phyloP scores from a whole-genome alignment of 2,329 filamentous ascomycete species.

The Fusarium sp. region DNA sequence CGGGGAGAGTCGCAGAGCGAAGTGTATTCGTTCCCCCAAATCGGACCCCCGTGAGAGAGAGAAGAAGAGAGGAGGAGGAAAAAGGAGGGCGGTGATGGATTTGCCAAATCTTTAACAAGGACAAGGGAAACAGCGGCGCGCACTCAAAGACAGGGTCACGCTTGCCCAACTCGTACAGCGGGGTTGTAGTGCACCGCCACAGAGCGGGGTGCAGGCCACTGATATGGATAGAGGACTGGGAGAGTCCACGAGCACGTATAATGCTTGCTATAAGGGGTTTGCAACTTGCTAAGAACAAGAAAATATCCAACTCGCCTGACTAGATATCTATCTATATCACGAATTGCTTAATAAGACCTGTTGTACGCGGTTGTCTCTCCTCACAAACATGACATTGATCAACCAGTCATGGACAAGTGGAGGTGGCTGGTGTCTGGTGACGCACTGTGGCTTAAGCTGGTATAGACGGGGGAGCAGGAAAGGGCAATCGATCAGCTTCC shows the following conservation, averaged over 20 bases:
- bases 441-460: conserved; percentile 43
- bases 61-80: conserved; percentile 22
- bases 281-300: too few relatives aligned
- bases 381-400: background rate
- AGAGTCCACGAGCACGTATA: too few relatives aligned
- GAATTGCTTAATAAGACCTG: too few relatives aligned
- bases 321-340: too few relatives aligned
- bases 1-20: conserved; percentile 32
- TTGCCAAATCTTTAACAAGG: conserved; percentile 32
- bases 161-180: conserved; percentile 35
- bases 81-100: conserved; percentile 31
- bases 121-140: conserved; percentile 28
- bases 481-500: conserved; percentile 44
- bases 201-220: conserved; percentile 36
- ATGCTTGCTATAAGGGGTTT: too few relatives aligned
- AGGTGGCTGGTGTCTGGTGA: conserved; percentile 40
- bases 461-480: conserved; percentile 9
- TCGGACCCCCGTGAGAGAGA: conserved; percentile 30
- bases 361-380: background rate
- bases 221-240: too few relatives aligned
- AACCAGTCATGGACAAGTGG: conserved; percentile 15
- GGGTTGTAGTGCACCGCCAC: conserved; percentile 42
- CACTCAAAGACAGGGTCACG: conserved; percentile 35
- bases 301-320: too few relatives aligned
- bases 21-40: conserved; percentile 29